A percentile compares a stretch with the other conserved stretches of the same genome.
phyloP scores from a whole-genome alignment of 345 rosid species.

The Gynandropsis gynandra region DNA sequence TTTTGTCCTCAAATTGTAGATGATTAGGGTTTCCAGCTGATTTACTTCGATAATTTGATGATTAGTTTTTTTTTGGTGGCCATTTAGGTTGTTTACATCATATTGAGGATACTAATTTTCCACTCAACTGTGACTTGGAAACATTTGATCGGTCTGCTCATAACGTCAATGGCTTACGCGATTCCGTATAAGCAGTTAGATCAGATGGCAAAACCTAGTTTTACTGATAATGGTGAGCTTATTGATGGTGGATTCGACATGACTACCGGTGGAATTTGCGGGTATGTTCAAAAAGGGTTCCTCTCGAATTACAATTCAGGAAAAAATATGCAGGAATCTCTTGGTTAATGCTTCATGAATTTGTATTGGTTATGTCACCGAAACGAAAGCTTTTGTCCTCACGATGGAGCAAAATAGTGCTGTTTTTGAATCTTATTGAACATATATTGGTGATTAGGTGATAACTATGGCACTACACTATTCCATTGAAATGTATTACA shows the following conservation, averaged over 20 bases:
- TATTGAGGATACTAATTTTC: slow-evolving; percentile 59
- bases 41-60: background rate
- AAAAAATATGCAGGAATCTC: slow-evolving; percentile 1
- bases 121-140: slow-evolving; percentile 73
- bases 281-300: slow-evolving; percentile 32
- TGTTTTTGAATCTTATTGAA: background rate
- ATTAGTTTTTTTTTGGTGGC: slow-evolving; percentile 8
- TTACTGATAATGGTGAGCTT: slow-evolving; percentile 67
- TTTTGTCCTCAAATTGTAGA: background rate
- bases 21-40: background rate
- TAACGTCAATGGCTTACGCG: slow-evolving; percentile 55
- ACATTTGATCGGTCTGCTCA: slow-evolving; percentile 62
- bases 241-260: slow-evolving; percentile 83
- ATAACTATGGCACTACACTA: background rate
- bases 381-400: slow-evolving; percentile 4
- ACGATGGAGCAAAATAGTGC: background rate
- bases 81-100: slow-evolving; percentile 48
- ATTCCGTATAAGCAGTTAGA: slow-evolving; percentile 72
- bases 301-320: background rate
- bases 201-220: slow-evolving; percentile 66
- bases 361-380: slow-evolving; percentile 4
- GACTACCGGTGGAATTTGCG: slow-evolving; percentile 88
- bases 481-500: background rate
- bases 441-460: background rate
- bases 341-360: background rate